Conservation (phyloP, 1,284 basidiomycete genomes). For the Apiotrichum montevideense region DNA sequence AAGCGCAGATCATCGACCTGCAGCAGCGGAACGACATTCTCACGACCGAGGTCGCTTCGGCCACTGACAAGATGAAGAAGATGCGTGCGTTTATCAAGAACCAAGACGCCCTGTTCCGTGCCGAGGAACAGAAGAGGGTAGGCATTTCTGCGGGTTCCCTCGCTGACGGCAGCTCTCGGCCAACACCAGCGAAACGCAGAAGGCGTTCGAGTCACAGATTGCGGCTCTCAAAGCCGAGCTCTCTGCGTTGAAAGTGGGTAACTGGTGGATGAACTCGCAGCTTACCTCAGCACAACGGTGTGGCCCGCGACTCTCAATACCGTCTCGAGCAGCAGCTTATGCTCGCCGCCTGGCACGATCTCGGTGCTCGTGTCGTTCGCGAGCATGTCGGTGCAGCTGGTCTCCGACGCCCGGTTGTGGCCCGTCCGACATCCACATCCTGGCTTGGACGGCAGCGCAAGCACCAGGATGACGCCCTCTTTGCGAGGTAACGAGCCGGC, state of each 20-base stretch:
- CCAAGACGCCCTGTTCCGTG: conserved; percentile 68
- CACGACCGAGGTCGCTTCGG: conserved; percentile 64
- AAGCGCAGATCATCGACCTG: conserved; percentile 63
- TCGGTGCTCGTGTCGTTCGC: conserved; percentile 61
- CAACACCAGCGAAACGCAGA: conserved; percentile 65
- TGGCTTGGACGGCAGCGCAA: conserved; percentile 60
- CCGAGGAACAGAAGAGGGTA: conserved; percentile 22
- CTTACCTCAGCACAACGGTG: conserved; percentile 5
- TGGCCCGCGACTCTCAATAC: conserved; percentile 50
- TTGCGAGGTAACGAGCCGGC: conserved; percentile 16
- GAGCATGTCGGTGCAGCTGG: conserved; percentile 38
- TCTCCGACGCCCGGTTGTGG: conserved; percentile 34
- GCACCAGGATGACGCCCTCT: conserved; percentile 38
- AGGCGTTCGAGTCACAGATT: conserved; percentile 62
- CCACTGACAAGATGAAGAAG: conserved; percentile 72
- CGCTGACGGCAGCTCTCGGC: conserved; percentile 43
- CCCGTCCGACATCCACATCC: conserved; percentile 50
- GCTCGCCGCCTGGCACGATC: conserved; percentile 64
- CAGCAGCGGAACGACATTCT: conserved; percentile 69
- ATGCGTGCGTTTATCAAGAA: conserved; percentile 86
- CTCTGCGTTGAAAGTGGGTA: conserved; percentile 55
- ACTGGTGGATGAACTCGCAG: conserved; percentile 4
- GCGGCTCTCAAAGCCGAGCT: conserved; percentile 66
- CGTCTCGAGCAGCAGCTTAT: conserved; percentile 71
- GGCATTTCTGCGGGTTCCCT: neutral